A percentile compares a stretch with the other conserved stretches of the same genome.
Conservation (phyloP, 1,139 yeast species). For the Hanseniaspora sp. region DNA sequence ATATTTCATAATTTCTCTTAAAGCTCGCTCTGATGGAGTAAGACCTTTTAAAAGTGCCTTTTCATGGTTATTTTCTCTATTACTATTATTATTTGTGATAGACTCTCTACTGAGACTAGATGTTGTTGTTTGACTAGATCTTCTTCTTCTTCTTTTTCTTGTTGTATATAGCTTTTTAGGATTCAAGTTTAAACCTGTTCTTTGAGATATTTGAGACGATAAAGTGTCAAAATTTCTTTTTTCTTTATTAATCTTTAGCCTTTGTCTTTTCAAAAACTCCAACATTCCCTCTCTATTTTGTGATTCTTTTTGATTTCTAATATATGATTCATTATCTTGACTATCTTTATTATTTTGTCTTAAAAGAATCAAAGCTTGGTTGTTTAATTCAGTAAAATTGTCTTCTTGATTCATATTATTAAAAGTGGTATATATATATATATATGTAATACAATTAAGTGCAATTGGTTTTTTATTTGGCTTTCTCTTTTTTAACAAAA, state of each 20-base stretch:
- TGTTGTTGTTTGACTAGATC: neutral
- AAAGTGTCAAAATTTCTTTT: constrained; percentile 2
- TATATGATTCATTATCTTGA: neutral
- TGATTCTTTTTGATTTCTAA: neutral
- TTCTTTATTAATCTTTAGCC: constrained; percentile 9
- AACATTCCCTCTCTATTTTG: constrained; percentile 8
- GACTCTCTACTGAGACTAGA: constrained; percentile 2
- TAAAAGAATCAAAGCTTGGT: constrained; percentile 2
- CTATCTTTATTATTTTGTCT: neutral
- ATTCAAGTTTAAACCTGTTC: constrained; percentile 8
- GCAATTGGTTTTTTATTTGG: neutral
- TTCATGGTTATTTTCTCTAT: neutral
- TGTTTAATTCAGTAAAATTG: constrained; percentile 4
- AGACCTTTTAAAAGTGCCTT: constrained; percentile 19
- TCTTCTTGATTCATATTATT: constrained; percentile 6
- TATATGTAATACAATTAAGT: neutral
- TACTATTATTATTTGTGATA: neutral
- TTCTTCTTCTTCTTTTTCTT: constrained; percentile 9
- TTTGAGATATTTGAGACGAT: constrained; percentile 9
- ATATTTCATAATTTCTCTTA: constrained; percentile 66
- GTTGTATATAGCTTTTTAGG: neutral
- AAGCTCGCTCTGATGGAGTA: constrained; percentile 63
- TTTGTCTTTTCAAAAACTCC: constrained; percentile 6
- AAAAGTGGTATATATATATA: no score
- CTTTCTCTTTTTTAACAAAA: neutral